Evolutionary conservation across 2,329 filamentous ascomycete species (phyloP), one percentile per base, ranked within the genome.

Genomic region (Monosporascus cannonballus): DNA sequence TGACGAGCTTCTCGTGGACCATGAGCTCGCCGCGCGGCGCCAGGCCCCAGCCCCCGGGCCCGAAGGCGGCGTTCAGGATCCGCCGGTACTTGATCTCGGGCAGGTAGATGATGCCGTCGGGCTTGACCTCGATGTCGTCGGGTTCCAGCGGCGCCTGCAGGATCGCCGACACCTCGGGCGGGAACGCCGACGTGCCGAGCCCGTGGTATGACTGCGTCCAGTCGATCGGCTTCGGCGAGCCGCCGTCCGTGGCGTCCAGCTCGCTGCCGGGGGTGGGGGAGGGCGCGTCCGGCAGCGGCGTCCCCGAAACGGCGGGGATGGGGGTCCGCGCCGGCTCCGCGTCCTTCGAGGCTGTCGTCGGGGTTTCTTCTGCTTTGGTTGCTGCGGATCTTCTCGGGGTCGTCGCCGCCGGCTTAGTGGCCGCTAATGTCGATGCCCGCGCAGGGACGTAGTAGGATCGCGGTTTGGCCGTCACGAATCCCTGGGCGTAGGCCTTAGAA

Each of bases 31-130:
- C 87, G 54, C 92, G 78, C 9, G 94, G 94, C 52, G 93, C 93
- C 51, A 99, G 75, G 1, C 94, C 94, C 94, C 94, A 99, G 6
- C 89, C 94, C 51, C 95, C 94, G 0, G 94, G 94, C 0, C 94
- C 93, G 73, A 99, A 99, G 0, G 91, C 90, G 64, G 79, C 76
- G 70, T 97, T 96, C 63, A 99, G 72, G 58, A 96, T 93, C 57
- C 93, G 78, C 45, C 94, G 78, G 74, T 99, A 99, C 75, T 97
- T 96, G 77, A 99, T 97, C 78, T 99, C 94, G 14, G 94, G 94
- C 54, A 99, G 77, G 69, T 97, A 99, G 54, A 97, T 77, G 61
- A 99, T 93, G 36, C 94, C 94, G 73, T 99, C 94, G 34, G 94
- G 93, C 76, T 99, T 99, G 67, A 99, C 87, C 76, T 99, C 94